Evolutionary conservation across 768 basidiomycete genomes (phyloP).

Genomic region (Phaffia australis): DNA sequence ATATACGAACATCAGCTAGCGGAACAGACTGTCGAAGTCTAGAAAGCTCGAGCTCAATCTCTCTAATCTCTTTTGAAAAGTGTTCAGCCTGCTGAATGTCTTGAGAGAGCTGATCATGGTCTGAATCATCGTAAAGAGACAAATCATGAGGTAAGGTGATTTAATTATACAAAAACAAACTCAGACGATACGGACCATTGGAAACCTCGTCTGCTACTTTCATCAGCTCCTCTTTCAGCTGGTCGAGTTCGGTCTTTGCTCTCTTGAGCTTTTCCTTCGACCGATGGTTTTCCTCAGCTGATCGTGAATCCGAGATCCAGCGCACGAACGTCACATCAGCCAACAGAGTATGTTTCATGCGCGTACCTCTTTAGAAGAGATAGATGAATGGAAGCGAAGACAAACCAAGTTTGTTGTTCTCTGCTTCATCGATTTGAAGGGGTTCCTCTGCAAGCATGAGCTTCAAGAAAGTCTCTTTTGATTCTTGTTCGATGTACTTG

Average conservation of each 20-base stretch:
- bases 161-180: background rate
- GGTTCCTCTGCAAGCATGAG: conserved; percentile 77
- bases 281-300: conserved; percentile 51
- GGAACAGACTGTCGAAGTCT: conserved; percentile 66
- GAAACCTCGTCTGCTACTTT: conserved; percentile 48
- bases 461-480: conserved; percentile 78
- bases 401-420: conserved; percentile 51
- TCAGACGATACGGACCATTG: conserved; percentile 28
- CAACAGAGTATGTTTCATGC: background rate
- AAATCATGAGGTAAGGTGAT: background rate
- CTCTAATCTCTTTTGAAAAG: conserved; percentile 51
- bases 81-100: conserved; percentile 30
- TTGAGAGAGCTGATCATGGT: conserved; percentile 27
- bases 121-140: conserved; percentile 18
- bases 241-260: conserved; percentile 53
- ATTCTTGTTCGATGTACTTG: conserved; percentile 78
- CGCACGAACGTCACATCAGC: too few species aligned
- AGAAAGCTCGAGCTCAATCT: conserved; percentile 66
- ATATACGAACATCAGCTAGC: conserved; percentile 43
- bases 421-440: conserved; percentile 64
- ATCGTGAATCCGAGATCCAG: conserved; percentile 36
- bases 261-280: conserved; percentile 53
- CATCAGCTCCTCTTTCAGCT: conserved; percentile 50
- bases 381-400: background rate
- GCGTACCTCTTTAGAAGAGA: background rate